These are phyloP conservation scores for Cicer cuneatum DNA, from an alignment of 306 rosid species.

Conservation along the genomic window DNA sequence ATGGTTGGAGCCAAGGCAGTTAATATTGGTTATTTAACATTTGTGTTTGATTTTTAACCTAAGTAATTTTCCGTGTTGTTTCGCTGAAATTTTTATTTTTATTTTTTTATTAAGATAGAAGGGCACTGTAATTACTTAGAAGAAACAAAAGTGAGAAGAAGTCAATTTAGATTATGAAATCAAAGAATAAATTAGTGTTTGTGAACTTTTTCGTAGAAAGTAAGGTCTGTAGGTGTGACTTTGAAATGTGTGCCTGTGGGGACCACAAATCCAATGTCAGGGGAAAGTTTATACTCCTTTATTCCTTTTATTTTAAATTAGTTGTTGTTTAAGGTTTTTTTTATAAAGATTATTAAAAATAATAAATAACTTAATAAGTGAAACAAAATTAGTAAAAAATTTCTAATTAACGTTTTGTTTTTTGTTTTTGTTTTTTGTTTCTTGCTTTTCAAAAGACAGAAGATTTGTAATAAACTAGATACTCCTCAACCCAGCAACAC, in stretches of 20 bases:
- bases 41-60: not conserved
- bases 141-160: constrained; percentile 34
- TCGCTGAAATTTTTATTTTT: not conserved
- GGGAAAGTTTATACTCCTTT: not conserved
- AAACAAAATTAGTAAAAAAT: too few species aligned
- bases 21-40: not conserved
- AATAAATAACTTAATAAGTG: not conserved
- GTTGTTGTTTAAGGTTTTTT: not conserved
- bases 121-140: constrained; percentile 40
- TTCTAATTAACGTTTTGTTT: too few species aligned
- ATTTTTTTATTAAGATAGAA: not conserved
- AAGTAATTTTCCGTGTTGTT: constrained; percentile 33
- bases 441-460: too few species aligned
- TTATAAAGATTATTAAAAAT: not conserved
- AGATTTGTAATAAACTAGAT: too few species aligned
- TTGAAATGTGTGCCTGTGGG: not conserved
- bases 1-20: not conserved
- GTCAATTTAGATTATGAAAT: constrained; percentile 37
- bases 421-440: too few species aligned
- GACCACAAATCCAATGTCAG: not conserved
- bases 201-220: not conserved
- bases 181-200: not conserved
- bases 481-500: not conserved
- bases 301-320: constrained; percentile 1
- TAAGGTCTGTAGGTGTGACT: constrained; percentile 14